These are phyloP conservation scores for Colletotrichum gigasporum DNA, from an alignment of 2,329 filamentous ascomycete genomes.

Conservation along the genomic window DNA sequence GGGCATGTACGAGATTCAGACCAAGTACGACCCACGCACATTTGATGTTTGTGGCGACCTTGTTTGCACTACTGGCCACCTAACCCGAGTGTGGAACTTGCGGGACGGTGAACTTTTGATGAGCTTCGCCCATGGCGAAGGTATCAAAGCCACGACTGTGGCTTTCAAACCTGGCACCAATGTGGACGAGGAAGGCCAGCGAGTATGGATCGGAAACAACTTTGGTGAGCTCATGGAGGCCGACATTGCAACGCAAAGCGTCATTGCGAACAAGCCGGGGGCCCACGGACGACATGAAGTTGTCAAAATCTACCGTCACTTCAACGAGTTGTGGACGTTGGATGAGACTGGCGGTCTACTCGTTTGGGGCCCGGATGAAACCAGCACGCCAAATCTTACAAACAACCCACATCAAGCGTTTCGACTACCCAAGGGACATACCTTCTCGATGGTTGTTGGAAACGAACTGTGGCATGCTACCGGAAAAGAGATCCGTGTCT, in stretches of 20 bases:
- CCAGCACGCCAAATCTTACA: constrained; percentile 77
- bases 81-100: constrained; percentile 90
- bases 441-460: constrained; percentile 88
- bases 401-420: constrained; percentile 78
- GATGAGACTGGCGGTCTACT: constrained; percentile 89
- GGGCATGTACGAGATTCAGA: constrained; percentile 79
- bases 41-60: constrained; percentile 90
- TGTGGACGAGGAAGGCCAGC: constrained; percentile 81
- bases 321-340: constrained; percentile 91
- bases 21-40: constrained; percentile 86
- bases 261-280: constrained; percentile 73
- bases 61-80: constrained; percentile 85
- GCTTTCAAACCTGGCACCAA: constrained; percentile 85
- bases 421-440: constrained; percentile 82
- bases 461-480: constrained; percentile 87
- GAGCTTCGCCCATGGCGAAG: constrained; percentile 85
- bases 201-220: constrained; percentile 91
- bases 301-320: constrained; percentile 85
- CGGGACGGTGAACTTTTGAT: constrained; percentile 83
- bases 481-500: constrained; percentile 88
- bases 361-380: constrained; percentile 83
- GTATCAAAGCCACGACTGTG: constrained; percentile 81
- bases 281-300: constrained; percentile 84
- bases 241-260: constrained; percentile 78
- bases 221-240: constrained; percentile 89